Conservation (phyloP, 148 eudicot species). For the Camellia granthamiana region DNA sequence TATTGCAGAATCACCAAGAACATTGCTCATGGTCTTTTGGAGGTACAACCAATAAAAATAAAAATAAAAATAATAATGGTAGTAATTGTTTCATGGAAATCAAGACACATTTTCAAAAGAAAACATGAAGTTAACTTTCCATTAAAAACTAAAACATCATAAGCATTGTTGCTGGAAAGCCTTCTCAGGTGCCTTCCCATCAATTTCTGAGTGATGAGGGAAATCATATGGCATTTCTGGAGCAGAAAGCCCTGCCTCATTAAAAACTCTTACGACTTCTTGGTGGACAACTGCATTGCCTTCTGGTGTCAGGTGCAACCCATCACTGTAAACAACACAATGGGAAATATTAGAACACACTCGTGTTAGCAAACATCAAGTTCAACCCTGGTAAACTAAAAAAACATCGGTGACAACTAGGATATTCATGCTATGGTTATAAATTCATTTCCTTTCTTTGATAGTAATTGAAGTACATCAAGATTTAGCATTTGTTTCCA, state of each 20-base stretch:
- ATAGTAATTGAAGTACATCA: not conserved
- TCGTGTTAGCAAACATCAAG: not conserved
- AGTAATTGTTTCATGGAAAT: no score
- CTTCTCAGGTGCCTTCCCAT: constrained; percentile 55
- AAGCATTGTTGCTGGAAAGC: constrained; percentile 53
- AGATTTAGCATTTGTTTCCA: not conserved
- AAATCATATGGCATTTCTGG: constrained; percentile 69
- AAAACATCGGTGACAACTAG: not conserved
- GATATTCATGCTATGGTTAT: not conserved
- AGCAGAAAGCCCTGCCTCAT: constrained; percentile 49
- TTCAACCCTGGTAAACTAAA: not conserved
- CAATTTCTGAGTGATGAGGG: constrained; percentile 77
- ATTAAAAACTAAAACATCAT: not conserved
- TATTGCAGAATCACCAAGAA: not conserved
- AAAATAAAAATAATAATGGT: not conserved
- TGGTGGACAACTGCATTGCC: constrained; percentile 69
- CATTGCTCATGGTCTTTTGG: not conserved
- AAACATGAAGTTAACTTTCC: not conserved
- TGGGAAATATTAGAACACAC: not conserved
- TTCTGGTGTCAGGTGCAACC: constrained; percentile 79
- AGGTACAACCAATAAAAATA: not conserved
- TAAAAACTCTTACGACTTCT: constrained; percentile 64
- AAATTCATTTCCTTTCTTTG: not conserved
- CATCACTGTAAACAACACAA: constrained; percentile 56
- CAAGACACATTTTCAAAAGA: not conserved